Conservation (phyloP, 2,329 filamentous ascomycete species). For the Alternaria solani region DNA sequence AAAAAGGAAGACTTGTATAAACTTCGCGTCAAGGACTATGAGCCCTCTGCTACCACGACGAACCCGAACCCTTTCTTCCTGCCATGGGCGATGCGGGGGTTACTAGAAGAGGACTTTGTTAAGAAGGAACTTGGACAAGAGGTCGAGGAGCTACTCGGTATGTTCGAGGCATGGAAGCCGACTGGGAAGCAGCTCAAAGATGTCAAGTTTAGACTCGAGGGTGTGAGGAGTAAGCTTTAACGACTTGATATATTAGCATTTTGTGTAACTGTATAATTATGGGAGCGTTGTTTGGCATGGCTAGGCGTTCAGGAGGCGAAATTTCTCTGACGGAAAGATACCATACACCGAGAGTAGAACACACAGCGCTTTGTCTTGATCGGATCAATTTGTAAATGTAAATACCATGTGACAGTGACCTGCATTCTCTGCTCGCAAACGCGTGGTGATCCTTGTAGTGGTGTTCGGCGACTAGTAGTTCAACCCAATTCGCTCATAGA, state of each 20-base stretch:
- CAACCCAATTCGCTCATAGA: background rate
- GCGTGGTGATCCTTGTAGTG: background rate
- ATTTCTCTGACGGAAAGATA: background rate
- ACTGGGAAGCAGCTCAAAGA: constrained; percentile 90
- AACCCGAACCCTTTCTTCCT: constrained; percentile 85
- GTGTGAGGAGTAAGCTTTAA: constrained; percentile 82
- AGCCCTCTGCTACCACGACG: constrained; percentile 30
- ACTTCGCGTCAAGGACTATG: constrained; percentile 46
- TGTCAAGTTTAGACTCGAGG: constrained; percentile 93
- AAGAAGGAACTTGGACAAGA: constrained; percentile 80
- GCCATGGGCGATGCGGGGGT: constrained; percentile 93
- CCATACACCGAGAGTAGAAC: background rate
- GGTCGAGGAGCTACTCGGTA: constrained; percentile 77
- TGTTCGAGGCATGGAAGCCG: constrained; percentile 96
- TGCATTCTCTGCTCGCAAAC: background rate
- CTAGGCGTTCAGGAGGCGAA: background rate
- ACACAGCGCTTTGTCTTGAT: background rate
- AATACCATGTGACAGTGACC: background rate
- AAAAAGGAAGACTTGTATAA: constrained; percentile 32
- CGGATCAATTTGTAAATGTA: background rate
- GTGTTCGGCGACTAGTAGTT: background rate
- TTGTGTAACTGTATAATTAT: constrained; percentile 1
- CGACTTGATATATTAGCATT: background rate
- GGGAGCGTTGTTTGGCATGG: background rate
- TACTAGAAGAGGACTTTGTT: constrained; percentile 91